Percentiles rank a stretch among this genome's conserved stretches.
phyloP scores from a whole-genome alignment of 768 basidiomycete species.

The Lentinula sp. region DNA sequence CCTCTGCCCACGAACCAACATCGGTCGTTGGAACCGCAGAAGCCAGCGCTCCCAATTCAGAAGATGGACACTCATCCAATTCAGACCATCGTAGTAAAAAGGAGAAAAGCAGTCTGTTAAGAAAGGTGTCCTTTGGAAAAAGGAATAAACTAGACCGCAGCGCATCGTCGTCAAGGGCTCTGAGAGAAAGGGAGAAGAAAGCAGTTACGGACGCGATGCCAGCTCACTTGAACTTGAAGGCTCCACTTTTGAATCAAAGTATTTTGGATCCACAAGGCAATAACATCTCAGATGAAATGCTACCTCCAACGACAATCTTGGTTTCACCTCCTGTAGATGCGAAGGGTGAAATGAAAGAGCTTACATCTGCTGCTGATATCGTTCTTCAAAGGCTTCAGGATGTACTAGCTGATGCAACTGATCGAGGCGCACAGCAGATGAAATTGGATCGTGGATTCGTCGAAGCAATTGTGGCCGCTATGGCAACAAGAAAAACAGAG shows the following conservation, averaged over 20 bases:
- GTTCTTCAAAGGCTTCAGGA: constrained; percentile 53
- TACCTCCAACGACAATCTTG: constrained; percentile 15
- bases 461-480: constrained; percentile 57
- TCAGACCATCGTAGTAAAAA: not conserved
- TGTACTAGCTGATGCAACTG: constrained; percentile 51
- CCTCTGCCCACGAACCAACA: not conserved
- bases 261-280: not conserved
- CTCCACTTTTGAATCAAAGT: not conserved
- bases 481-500: constrained; percentile 61
- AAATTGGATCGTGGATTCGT: constrained; percentile 71
- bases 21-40: not conserved
- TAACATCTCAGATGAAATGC: not conserved
- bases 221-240: not conserved
- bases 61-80: not conserved
- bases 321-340: constrained; percentile 35
- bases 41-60: constrained; percentile 1
- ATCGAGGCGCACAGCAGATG: constrained; percentile 53
- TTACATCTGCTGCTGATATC: constrained; percentile 28
- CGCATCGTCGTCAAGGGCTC: not conserved
- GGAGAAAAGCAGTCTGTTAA: not conserved
- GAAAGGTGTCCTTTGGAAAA: constrained; percentile 2
- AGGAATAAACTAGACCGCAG: constrained; percentile 1
- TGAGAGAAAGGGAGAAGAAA: constrained; percentile 1
- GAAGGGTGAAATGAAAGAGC: constrained; percentile 15
- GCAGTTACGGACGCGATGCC: not conserved